A percentile compares a stretch with the other conserved stretches of the same genome.
Evolutionary conservation across 2,329 filamentous ascomycete species (phyloP).

Genomic region (Hypomyces perniciosus): DNA sequence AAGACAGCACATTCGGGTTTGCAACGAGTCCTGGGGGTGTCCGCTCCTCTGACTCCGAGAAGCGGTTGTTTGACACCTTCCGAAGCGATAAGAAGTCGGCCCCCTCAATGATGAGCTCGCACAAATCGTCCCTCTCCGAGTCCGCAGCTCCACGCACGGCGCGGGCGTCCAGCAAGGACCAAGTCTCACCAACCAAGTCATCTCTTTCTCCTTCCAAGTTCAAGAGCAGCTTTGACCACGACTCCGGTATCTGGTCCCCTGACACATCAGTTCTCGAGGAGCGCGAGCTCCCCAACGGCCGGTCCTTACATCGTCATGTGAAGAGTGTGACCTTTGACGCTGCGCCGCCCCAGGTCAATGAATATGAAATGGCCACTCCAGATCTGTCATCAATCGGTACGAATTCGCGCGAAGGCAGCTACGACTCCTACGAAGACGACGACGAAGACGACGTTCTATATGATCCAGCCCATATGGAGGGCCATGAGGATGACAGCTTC

Average conservation of each 20-base stretch:
- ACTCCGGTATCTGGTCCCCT: conserved; percentile 62
- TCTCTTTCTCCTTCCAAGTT: conserved; percentile 67
- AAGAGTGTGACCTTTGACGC: conserved; percentile 98
- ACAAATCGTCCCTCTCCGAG: conserved; percentile 16
- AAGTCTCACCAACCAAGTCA: conserved; percentile 79
- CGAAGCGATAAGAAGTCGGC: conserved; percentile 44
- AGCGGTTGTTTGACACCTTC: conserved; percentile 38
- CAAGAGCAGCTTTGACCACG: conserved; percentile 63
- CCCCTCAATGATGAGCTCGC: conserved; percentile 27
- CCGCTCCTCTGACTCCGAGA: conserved; percentile 38
- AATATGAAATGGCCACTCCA: conserved; percentile 96
- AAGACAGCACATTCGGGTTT: conserved; percentile 64
- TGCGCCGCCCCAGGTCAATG: conserved; percentile 88
- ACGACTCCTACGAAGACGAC: conserved; percentile 74
- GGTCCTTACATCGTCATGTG: conserved; percentile 70
- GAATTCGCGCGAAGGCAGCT: conserved; percentile 88
- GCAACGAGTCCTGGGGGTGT: conserved; percentile 45
- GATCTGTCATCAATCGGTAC: conserved; percentile 89
- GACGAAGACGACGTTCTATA: conserved; percentile 54
- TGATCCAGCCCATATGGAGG: conserved; percentile 46
- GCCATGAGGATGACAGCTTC: conserved; percentile 80
- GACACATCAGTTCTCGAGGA: conserved; percentile 57
- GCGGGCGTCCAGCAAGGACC: conserved; percentile 60
- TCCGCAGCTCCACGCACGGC: conserved; percentile 22
- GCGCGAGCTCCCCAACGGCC: conserved; percentile 56